These are phyloP conservation scores for Microbotryum lychnidis-dioicae DNA, from an alignment of 1,284 basidiomycete genomes.

Conservation along the genomic window DNA sequence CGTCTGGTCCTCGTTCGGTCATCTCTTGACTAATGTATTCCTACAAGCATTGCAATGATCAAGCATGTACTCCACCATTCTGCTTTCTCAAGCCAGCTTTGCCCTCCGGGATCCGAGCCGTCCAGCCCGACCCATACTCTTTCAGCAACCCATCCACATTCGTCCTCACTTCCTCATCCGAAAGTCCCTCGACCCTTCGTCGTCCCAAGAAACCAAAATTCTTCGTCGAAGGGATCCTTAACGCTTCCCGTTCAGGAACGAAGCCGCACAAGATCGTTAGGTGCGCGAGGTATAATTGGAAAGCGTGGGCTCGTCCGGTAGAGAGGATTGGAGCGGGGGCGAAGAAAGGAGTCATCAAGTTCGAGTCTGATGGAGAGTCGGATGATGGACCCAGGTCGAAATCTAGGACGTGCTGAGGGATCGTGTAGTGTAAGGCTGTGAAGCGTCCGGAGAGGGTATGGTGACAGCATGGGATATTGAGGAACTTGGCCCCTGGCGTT, in stretches of 20 bases:
- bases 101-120: conserved; percentile 23
- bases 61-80: neutral
- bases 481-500: conserved; percentile 52
- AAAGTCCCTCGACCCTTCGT: conserved; percentile 37
- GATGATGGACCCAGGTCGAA: neutral
- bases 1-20: conserved; percentile 19
- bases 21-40: conserved; percentile 8
- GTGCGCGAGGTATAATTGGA: conserved; percentile 38
- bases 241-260: conserved; percentile 71
- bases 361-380: neutral
- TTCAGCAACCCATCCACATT: conserved; percentile 46
- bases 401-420: conserved; percentile 15
- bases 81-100: conserved; percentile 8
- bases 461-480: conserved; percentile 84
- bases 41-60: conserved; percentile 1
- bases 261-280: conserved; percentile 59
- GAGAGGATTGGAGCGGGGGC: neutral
- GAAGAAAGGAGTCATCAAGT: conserved; percentile 4
- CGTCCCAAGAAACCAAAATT: conserved; percentile 83
- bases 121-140: conserved; percentile 44
- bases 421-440: conserved; percentile 12
- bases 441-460: conserved; percentile 42
- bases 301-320: conserved; percentile 44
- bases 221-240: conserved; percentile 84
- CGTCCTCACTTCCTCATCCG: conserved; percentile 29